Percentiles rank a stretch among this genome's conserved stretches.
These are phyloP conservation scores for Nymphaea colorata DNA, from an alignment of 164 flowering plant genomes.

Conservation along the genomic window DNA sequence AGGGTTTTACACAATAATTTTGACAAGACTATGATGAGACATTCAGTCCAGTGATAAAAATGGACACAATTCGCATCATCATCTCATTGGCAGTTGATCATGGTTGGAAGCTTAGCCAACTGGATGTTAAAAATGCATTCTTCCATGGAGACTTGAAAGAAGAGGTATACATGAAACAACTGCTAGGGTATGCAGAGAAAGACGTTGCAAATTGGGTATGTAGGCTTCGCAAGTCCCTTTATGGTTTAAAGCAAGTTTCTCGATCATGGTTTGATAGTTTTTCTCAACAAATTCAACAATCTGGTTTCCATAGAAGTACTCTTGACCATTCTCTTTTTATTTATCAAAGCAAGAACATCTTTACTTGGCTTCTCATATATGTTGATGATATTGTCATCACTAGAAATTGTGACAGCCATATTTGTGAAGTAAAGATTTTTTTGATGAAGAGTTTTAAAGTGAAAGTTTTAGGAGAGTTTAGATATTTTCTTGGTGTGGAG, in stretches of 20 bases:
- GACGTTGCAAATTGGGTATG: neutral
- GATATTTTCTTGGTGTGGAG: neutral
- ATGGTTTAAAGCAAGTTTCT: neutral
- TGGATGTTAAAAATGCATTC: neutral
- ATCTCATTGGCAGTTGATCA: neutral
- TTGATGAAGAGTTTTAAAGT: neutral
- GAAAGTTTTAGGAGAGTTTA: neutral
- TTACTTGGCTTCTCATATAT: neutral
- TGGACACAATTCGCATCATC: neutral
- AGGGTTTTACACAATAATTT: neutral
- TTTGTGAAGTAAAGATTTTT: neutral
- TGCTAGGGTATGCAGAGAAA: neutral
- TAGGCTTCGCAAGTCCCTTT: too few relatives aligned
- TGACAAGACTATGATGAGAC: neutral
- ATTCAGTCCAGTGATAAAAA: neutral
- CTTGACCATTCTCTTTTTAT: neutral
- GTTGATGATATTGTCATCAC: neutral
- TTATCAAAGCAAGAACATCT: neutral
- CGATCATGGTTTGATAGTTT: neutral
- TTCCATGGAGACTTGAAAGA: too few relatives aligned
- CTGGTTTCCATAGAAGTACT: neutral
- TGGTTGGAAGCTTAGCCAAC: neutral
- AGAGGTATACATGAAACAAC: neutral
- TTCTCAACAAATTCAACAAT: neutral
- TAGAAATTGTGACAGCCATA: neutral